Evolutionary conservation across 768 basidiomycete species (phyloP).

Genomic region (Trametes cinnabarina): DNA sequence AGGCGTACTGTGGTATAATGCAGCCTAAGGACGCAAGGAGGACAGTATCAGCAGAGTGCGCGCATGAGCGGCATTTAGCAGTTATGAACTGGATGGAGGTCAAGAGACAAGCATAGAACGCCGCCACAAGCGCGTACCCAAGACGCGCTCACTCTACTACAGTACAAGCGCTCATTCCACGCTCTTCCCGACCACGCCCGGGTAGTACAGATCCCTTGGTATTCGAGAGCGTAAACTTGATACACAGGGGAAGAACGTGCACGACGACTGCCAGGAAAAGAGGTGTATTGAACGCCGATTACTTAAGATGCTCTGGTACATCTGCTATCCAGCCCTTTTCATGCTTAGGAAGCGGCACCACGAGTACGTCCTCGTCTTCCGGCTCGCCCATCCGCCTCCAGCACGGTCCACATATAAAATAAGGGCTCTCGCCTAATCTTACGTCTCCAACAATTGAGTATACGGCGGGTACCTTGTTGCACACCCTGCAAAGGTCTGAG

Average conservation of each 20-base stretch:
- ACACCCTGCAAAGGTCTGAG: conserved; percentile 65
- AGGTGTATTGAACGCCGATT: too few species aligned
- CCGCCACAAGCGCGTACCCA: conserved; percentile 9
- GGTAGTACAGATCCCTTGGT: too few species aligned
- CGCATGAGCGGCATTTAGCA: neutral
- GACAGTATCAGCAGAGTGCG: neutral
- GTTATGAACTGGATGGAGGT: neutral
- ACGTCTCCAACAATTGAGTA: conserved; percentile 68
- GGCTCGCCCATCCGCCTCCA: conserved; percentile 69
- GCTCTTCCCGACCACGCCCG: too few species aligned
- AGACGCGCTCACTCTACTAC: neutral
- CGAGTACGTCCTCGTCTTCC: conserved; percentile 43
- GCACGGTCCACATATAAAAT: conserved; percentile 67
- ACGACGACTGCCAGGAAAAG: too few species aligned
- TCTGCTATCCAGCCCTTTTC: conserved; percentile 34
- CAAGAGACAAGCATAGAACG: neutral
- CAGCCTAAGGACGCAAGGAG: too few species aligned
- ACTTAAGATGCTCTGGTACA: too few species aligned
- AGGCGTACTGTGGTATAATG: too few species aligned
- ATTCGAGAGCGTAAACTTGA: too few species aligned
- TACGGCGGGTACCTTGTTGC: conserved; percentile 66
- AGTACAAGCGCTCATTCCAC: neutral
- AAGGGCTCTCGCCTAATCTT: conserved; percentile 76
- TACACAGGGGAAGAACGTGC: too few species aligned
- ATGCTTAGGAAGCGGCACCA: conserved; percentile 52